Base-by-base conservation (phyloP, 257 asterid species). In the Fraxinus excelsior region DNA sequence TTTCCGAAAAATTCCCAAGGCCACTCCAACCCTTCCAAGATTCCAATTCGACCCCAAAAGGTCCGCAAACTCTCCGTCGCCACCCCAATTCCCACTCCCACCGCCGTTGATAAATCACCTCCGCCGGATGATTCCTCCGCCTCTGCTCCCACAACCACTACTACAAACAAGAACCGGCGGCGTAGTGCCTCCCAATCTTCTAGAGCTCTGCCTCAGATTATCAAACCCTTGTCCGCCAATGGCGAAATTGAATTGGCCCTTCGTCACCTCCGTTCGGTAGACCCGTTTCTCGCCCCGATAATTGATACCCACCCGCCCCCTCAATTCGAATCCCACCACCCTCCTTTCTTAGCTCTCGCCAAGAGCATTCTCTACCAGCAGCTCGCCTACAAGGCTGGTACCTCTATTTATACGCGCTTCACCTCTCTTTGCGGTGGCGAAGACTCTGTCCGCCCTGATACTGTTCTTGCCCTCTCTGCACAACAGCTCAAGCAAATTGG, bases 31-130 rank as follows among this genome's bases (percentile, higher is more conserved):
- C 94, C 98, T 56, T 90, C 98, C 77, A 93, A 95, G 85, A 95
- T 93, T 64, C 99, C 98, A 67, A 92, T 95, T 82, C 97, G 98
- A 44, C 99, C 99, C 69, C 97, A 84, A 25, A 94, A 94, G 79
- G 91, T 94, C 75, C 91, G 99, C 16, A 92, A 90, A 71, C 97
- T 94, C 14, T 94, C 94, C 13, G 70, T 83, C 62, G 79, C 84
- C 53, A 35, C 87, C 62, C 11, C 76, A 70, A 28, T 60, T 70
- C 42, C 51, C 84, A 9, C 74, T 60, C 7, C 77, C 78, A n/a
- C 81, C 11, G 9, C 67, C 29, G 71, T 77, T 53, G 84, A 72
- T 21, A 74, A 88, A 11, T 56, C 75, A 18, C 76, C 83, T 1
- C 76, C 78, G 3, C 31, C 66, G 65, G 85, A 79, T 71, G 84